Evolutionary conservation across 306 rosid species (phyloP).

Genomic region (Ochetophila trinervis): DNA sequence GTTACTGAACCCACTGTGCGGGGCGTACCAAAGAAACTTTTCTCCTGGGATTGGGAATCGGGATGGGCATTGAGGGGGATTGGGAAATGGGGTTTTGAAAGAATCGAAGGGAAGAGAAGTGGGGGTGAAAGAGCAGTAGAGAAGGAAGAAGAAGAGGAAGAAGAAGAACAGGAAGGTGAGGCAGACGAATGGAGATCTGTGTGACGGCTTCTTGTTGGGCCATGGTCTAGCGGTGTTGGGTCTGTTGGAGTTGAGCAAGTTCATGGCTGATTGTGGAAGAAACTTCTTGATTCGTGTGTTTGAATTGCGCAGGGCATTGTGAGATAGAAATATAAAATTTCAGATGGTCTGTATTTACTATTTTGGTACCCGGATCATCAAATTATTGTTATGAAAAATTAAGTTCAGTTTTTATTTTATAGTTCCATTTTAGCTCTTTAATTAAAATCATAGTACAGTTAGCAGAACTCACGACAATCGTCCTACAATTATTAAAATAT

Average conservation of each 20-base stretch:
- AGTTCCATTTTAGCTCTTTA: too few relatives aligned
- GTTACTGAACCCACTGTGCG: slow-evolving; percentile 91
- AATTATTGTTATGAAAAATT: too few relatives aligned
- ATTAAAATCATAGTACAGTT: too few relatives aligned
- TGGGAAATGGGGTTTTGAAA: slow-evolving; percentile 12
- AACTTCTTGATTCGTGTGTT: too few relatives aligned
- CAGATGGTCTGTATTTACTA: too few relatives aligned
- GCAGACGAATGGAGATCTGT: slow-evolving; percentile 36
- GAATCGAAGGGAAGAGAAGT: slow-evolving; percentile 15
- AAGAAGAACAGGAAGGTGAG: slow-evolving; percentile 29
- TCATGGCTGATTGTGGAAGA: slow-evolving; percentile 18
- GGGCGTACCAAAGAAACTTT: slow-evolving; percentile 74
- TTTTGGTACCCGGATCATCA: too few relatives aligned
- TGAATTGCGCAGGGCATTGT: too few relatives aligned
- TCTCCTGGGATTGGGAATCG: slow-evolving; percentile 30
- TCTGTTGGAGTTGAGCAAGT: slow-evolving; percentile 26
- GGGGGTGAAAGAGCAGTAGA: slow-evolving; percentile 35
- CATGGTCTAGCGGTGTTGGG: slow-evolving; percentile 33
- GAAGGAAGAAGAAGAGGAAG: slow-evolving; percentile 34
- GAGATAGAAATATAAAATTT: too few relatives aligned
- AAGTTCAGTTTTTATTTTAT: too few relatives aligned
- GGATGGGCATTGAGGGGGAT: slow-evolving; percentile 40
- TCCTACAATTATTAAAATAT: too few relatives aligned
- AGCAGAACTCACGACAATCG: too few relatives aligned
- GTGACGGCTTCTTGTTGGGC: slow-evolving; percentile 32